Conservation (phyloP, 192 early-diverging fungal genomes). For the Coemansia furcata region DNA sequence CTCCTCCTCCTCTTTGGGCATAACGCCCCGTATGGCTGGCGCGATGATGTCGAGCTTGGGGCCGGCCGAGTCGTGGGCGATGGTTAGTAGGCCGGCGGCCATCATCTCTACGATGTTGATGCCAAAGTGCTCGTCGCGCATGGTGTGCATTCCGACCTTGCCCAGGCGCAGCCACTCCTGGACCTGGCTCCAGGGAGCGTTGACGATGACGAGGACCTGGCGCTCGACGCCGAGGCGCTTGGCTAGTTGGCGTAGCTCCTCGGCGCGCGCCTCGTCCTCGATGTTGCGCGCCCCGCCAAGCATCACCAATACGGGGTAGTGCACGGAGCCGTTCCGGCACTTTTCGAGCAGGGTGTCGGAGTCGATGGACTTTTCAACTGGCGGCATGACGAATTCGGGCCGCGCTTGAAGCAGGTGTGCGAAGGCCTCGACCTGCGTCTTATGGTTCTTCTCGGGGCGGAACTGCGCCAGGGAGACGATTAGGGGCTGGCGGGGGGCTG, state of each 20-base stretch:
- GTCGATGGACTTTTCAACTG: constrained; percentile 13
- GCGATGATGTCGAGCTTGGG: constrained; percentile 46
- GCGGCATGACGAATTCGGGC: constrained; percentile 51
- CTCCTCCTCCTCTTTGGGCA: constrained; percentile 7
- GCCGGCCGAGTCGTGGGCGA: constrained; percentile 51
- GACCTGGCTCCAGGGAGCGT: constrained; percentile 74
- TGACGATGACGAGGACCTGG: constrained; percentile 74
- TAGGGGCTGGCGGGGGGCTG: constrained; percentile 56
- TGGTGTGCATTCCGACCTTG: constrained; percentile 88
- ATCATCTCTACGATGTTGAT: constrained; percentile 98
- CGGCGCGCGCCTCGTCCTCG: constrained; percentile 69
- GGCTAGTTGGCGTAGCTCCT: constrained; percentile 54
- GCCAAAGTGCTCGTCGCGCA: constrained; percentile 99
- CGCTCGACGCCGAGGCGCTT: constrained; percentile 59
- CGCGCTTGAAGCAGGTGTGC: constrained; percentile 58
- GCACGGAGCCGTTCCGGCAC: background rate
- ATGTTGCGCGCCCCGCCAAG: constrained; percentile 84
- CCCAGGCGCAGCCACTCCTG: constrained; percentile 59
- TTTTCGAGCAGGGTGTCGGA: background rate
- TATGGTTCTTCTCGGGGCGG: constrained; percentile 93
- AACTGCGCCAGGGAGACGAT: constrained; percentile 95
- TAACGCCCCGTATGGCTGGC: constrained; percentile 25
- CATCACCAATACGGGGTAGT: constrained; percentile 64
- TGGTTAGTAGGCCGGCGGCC: constrained; percentile 56
- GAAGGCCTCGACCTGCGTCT: constrained; percentile 76